Conservation (phyloP, 495 filamentous ascomycete genomes). For the Aspergillus biplanus region DNA sequence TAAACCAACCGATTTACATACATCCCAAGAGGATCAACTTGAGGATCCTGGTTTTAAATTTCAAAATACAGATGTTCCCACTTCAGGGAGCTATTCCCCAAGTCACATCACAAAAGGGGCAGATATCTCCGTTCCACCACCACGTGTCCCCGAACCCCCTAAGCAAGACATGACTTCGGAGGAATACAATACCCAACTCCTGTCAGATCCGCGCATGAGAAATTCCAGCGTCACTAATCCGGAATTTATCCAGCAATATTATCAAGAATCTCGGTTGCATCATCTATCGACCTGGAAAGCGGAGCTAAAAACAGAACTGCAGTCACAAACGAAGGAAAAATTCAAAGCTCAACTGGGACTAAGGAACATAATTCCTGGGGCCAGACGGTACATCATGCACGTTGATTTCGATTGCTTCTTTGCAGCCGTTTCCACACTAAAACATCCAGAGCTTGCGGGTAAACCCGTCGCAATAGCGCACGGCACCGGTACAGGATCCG, state of each 20-base stretch:
- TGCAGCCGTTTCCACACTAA: slow-evolving; percentile 84
- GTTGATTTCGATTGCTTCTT: slow-evolving; percentile 99
- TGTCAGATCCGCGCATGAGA: slow-evolving; percentile 79
- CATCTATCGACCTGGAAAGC: slow-evolving; percentile 96
- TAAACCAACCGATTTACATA: not conserved
- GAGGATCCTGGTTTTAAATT: too few species aligned
- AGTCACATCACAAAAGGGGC: not conserved
- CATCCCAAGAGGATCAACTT: not conserved
- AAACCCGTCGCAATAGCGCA: slow-evolving; percentile 93
- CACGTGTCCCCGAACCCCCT: slow-evolving; percentile 20
- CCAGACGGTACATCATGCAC: slow-evolving; percentile 85
- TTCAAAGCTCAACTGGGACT: slow-evolving; percentile 53
- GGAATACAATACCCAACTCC: slow-evolving; percentile 82
- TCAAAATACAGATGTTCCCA: not conserved
- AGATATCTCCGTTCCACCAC: slow-evolving; percentile 9
- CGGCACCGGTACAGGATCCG: slow-evolving; percentile 79
- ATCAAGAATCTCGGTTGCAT: slow-evolving; percentile 89
- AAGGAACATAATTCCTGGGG: slow-evolving; percentile 56
- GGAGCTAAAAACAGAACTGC: slow-evolving; percentile 83
- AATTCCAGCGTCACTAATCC: slow-evolving; percentile 88
- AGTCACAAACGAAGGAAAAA: slow-evolving; percentile 73
- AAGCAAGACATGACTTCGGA: slow-evolving; percentile 72
- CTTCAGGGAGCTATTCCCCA: not conserved
- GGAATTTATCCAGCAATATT: slow-evolving; percentile 90
- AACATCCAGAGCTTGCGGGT: slow-evolving; percentile 72